Base-by-base conservation (phyloP, 345 rosid species). In the Pugionium dolabratum region DNA sequence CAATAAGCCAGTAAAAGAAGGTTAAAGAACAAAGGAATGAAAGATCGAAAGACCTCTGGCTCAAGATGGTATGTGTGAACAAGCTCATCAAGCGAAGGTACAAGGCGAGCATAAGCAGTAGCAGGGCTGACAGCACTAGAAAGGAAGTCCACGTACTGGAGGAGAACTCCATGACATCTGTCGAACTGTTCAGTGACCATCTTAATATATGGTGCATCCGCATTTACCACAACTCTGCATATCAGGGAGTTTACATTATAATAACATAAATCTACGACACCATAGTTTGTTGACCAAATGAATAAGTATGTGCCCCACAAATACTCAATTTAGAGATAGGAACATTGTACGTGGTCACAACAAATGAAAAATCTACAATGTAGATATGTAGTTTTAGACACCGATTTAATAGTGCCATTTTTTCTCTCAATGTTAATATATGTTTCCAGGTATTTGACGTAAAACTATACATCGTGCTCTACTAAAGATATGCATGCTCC, bases 181-280 rank as follows among this genome's bases (percentile, higher is more conserved):
- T 95, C 99, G 72, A 95, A 95, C 75, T 95, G 94, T 75, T 95
- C 98, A 55, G 98, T 84, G 58, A 95, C 99, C 99, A 95, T 95
- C 84, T 95, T 95, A 71, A 91, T 89, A 68, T 95, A 91, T 27
- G 98, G 97, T 37, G 96, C 98, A 73, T 86, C 91, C 37, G 97
- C 90, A 76, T 84, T 89, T 73, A 87, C 87, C 69, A 95, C 83
- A 73, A 95, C 90, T 76, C 99, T 95, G 93, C 74, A 89, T 37
- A 67, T 74, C 52, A 74, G 9, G 47, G 27, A 54, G 52, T 54
- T 66, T 9, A 61, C 31, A 32, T 72, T 58, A 65, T 35, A 35
- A 56, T 48, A 57, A 39, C 26, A 43, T 43, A 51, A 66, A 44
- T 54, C 60, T 27, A 37, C 25, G 34, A 54, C 33, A 67, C 39